A percentile compares a stretch with the other conserved stretches of the same genome.
These are phyloP conservation scores for Fusarium sterilihyphosum DNA, from an alignment of 2,329 filamentous ascomycete species.

Conservation along the genomic window DNA sequence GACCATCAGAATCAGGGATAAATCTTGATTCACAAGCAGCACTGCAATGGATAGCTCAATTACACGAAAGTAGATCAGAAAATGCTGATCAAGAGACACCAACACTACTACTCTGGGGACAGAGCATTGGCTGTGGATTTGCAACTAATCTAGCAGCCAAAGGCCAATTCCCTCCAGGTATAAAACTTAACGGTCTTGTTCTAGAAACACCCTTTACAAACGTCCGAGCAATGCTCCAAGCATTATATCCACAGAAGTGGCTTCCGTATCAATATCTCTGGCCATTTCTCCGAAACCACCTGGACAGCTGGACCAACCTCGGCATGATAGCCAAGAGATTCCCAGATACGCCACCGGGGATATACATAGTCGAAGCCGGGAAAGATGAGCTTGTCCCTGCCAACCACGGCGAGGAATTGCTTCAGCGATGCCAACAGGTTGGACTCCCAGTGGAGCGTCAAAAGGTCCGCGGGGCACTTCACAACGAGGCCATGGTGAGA, in stretches of 20 bases:
- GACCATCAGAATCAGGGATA: slow-evolving; percentile 76
- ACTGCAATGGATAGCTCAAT: slow-evolving; percentile 66
- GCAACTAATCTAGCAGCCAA: slow-evolving; percentile 67
- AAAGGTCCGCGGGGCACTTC: slow-evolving; percentile 60
- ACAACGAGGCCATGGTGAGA: slow-evolving; percentile 65
- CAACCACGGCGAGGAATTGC: slow-evolving; percentile 58
- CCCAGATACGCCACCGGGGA: slow-evolving; percentile 44
- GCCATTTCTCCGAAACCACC: slow-evolving; percentile 75
- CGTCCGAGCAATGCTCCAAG: slow-evolving; percentile 74
- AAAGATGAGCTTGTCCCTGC: slow-evolving; percentile 68
- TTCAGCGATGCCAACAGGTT: slow-evolving; percentile 58
- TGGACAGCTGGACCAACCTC: slow-evolving; percentile 65
- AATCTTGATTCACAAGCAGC: slow-evolving; percentile 74
- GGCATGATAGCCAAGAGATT: slow-evolving; percentile 50
- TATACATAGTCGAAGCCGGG: slow-evolving; percentile 65
- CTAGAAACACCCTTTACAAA: slow-evolving; percentile 82
- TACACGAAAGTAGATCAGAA: slow-evolving; percentile 44
- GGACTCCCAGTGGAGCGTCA: slow-evolving; percentile 57
- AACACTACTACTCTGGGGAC: slow-evolving; percentile 75
- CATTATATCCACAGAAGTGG: slow-evolving; percentile 82
- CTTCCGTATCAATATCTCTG: slow-evolving; percentile 79
- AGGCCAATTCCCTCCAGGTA: slow-evolving; percentile 49
- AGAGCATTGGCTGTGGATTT: slow-evolving; percentile 79
- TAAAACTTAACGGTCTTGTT: slow-evolving; percentile 62
- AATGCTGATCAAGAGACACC: slow-evolving; percentile 40